Conservation (phyloP, 2,329 filamentous ascomycete species). For the Aspergillus sp. region DNA sequence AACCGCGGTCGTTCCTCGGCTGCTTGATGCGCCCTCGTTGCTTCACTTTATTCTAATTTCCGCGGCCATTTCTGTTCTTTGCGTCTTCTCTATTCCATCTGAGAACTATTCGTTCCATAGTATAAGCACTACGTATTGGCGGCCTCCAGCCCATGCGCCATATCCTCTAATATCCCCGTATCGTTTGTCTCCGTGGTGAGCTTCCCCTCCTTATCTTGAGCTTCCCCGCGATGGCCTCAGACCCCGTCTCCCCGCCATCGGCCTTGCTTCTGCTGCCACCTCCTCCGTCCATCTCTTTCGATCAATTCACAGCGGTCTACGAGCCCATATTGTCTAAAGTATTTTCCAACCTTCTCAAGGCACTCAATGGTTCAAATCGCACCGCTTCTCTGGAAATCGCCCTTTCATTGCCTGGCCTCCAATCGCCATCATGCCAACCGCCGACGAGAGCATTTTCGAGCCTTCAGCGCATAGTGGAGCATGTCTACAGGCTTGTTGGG, state of each 20-base stretch:
- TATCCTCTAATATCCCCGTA: not conserved
- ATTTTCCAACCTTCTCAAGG: constrained; percentile 50
- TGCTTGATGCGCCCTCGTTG: not conserved
- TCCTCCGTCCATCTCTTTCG: constrained; percentile 55
- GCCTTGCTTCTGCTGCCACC: constrained; percentile 63
- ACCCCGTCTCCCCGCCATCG: constrained; percentile 24
- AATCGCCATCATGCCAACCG: constrained; percentile 50
- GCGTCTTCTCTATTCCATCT: not conserved
- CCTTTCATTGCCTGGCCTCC: constrained; percentile 63
- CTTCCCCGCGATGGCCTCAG: constrained; percentile 24
- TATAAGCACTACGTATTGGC: not conserved
- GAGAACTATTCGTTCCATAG: not conserved
- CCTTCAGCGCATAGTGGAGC: constrained; percentile 73
- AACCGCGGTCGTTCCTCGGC: constrained; percentile 3
- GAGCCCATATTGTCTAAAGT: constrained; percentile 57
- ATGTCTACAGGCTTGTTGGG: constrained; percentile 75
- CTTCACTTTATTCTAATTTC: not conserved
- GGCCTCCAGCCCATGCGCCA: not conserved
- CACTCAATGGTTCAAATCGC: constrained; percentile 30
- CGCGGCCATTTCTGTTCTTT: not conserved
- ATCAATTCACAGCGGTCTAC: constrained; percentile 60
- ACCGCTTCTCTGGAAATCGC: constrained; percentile 57
- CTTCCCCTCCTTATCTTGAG: constrained; percentile 6
- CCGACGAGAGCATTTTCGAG: constrained; percentile 62
- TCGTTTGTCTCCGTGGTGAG: not conserved